Evolutionary conservation across 345 rosid genomes (phyloP).

Genomic region (Rhodamnia argentea): DNA sequence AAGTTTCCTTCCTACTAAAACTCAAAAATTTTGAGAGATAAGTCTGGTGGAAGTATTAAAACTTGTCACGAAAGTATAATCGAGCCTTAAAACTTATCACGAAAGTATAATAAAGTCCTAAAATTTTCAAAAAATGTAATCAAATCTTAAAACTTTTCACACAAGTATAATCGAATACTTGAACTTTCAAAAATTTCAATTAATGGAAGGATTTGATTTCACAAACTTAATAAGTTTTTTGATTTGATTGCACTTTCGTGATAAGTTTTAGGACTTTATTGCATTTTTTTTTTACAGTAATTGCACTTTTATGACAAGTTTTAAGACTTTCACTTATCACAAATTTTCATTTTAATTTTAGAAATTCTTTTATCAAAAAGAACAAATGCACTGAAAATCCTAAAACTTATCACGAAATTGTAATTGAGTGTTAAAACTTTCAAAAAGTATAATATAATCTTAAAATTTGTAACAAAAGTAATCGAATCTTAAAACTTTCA

Average conservation of each 20-base stretch:
- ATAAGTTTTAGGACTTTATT: too few relatives aligned
- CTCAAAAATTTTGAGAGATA: not conserved
- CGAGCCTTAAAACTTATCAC: not conserved
- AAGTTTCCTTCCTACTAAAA: too few relatives aligned
- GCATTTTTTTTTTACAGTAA: not conserved
- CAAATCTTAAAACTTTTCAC: rapidly evolving
- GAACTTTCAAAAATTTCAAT: not conserved
- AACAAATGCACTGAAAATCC: too few relatives aligned
- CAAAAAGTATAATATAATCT: too few relatives aligned
- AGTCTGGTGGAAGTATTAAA: not conserved
- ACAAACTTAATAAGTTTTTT: rapidly evolving
- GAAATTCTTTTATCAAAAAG: too few relatives aligned
- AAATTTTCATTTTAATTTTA: too few relatives aligned
- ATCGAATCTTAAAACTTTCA: too few relatives aligned
- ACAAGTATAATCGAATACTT: not conserved
- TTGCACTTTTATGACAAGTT: not conserved
- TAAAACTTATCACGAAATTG: too few relatives aligned
- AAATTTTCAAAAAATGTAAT: not conserved
- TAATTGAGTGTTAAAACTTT: too few relatives aligned
- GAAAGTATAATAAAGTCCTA: rapidly evolving
- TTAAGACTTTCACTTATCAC: not conserved
- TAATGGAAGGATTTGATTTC: not conserved
- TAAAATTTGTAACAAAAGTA: too few relatives aligned
- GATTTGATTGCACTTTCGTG: not conserved
- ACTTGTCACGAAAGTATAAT: rapidly evolving